Percentiles rank a stretch among this genome's conserved stretches.
Evolutionary conservation across 2,329 filamentous ascomycete genomes (phyloP).

Genomic region (Westerdykella ornata): DNA sequence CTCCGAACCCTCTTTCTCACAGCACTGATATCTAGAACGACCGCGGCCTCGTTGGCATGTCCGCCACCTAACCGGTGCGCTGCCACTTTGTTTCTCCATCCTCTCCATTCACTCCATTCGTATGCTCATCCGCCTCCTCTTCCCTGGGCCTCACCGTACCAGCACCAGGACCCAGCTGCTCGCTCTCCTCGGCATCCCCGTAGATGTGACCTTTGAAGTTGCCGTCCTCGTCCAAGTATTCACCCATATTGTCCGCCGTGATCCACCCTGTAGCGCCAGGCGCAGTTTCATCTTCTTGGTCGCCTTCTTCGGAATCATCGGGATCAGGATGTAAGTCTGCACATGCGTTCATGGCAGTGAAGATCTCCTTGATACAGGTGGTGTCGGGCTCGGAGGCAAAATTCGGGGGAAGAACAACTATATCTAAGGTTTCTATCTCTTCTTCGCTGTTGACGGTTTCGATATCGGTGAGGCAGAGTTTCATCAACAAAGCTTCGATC

Average conservation of each 20-base stretch:
- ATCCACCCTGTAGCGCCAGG: slow-evolving; percentile 77
- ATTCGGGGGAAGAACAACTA: slow-evolving; percentile 55
- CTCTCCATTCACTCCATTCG: slow-evolving; percentile 19
- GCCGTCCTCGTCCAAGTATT: slow-evolving; percentile 50
- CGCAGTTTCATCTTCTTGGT: slow-evolving; percentile 47
- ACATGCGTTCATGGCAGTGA: slow-evolving; percentile 64
- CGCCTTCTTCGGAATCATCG: slow-evolving; percentile 51
- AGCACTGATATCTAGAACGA: no score
- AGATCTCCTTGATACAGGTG: slow-evolving; percentile 48
- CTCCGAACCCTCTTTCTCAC: no score
- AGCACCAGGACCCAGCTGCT: slow-evolving; percentile 32
- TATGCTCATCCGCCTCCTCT: slow-evolving; percentile 22
- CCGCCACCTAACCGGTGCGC: slow-evolving; percentile 23
- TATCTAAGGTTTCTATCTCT: slow-evolving; percentile 56
- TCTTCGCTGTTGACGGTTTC: slow-evolving; percentile 55
- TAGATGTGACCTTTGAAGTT: slow-evolving; percentile 32
- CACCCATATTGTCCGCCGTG: slow-evolving; percentile 81
- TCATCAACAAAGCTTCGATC: slow-evolving; percentile 33
- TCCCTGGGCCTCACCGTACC: slow-evolving; percentile 33
- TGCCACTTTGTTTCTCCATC: slow-evolving; percentile 34
- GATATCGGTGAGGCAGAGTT: slow-evolving; percentile 45
- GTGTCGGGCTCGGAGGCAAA: slow-evolving; percentile 17
- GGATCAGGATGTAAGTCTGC: slow-evolving; percentile 71
- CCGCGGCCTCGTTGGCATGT: no score
- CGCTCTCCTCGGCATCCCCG: slow-evolving; percentile 11